These are phyloP conservation scores for Eucalyptus grandis DNA, from an alignment of 345 rosid genomes.

Conservation along the genomic window DNA sequence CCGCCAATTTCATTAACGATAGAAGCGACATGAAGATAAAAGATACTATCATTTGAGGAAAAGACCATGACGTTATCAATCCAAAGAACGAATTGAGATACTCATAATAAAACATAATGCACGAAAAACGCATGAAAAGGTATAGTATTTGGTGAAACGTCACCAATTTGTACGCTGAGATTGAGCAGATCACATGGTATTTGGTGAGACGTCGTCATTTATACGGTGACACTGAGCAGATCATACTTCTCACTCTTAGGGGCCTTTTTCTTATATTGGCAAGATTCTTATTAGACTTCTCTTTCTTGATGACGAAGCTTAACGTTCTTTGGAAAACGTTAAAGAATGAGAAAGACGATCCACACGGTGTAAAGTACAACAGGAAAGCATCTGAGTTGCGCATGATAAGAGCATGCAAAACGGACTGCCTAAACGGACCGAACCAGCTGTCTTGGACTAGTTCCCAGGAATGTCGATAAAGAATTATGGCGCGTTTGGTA, in stretches of 20 bases:
- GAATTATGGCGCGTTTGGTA: no score
- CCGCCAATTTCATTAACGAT: neutral
- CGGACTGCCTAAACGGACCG: accelerated
- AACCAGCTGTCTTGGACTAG: no score
- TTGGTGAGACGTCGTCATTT: neutral
- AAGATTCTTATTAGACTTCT: neutral
- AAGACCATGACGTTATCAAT: neutral
- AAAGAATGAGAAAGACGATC: neutral
- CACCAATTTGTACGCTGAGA: neutral
- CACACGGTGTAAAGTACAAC: neutral
- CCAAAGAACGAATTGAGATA: neutral
- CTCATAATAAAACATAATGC: neutral
- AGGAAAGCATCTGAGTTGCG: neutral
- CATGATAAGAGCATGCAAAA: no score
- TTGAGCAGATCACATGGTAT: neutral
- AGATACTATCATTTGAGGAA: neutral
- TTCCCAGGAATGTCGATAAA: no score
- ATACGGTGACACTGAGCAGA: neutral
- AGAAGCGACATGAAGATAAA: neutral
- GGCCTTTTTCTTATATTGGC: neutral
- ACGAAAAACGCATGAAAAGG: neutral
- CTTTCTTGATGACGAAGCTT: neutral
- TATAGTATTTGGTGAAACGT: neutral
- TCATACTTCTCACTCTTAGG: neutral
- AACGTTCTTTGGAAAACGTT: neutral